Conservation (phyloP, 495 filamentous ascomycete genomes). For the Hypoxylon fragiforme region DNA sequence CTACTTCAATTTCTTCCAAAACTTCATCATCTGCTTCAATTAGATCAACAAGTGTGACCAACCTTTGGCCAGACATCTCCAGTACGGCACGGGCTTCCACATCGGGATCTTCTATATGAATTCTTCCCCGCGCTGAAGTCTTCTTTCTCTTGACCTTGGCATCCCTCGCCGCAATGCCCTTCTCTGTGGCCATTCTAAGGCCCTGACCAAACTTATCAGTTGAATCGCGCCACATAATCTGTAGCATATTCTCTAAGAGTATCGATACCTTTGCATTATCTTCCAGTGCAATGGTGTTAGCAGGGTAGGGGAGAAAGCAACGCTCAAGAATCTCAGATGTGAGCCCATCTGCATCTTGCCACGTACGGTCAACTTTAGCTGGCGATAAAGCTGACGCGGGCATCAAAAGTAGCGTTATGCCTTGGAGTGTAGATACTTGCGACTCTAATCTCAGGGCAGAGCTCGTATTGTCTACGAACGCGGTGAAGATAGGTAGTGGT, state of each 20-base stretch:
- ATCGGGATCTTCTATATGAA: constrained; percentile 40
- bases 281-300: constrained; percentile 60
- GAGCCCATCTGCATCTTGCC: constrained; percentile 49
- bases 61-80: constrained; percentile 45
- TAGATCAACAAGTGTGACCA: constrained; percentile 39
- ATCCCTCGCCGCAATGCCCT: constrained; percentile 66
- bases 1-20: constrained; percentile 30
- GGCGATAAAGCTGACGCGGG: constrained; percentile 59
- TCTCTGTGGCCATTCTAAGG: constrained; percentile 58
- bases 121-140: constrained; percentile 44
- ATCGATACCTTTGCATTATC: constrained; percentile 85
- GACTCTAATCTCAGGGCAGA: constrained; percentile 52
- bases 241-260: constrained; percentile 70
- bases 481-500: constrained; percentile 69
- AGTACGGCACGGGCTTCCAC: constrained; percentile 39
- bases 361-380: constrained; percentile 42
- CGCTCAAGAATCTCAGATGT: constrained; percentile 62
- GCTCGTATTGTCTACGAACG: constrained; percentile 61
- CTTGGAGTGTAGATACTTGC: constrained; percentile 65
- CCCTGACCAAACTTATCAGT: constrained; percentile 46
- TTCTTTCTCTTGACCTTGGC: constrained; percentile 53
- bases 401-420: constrained; percentile 64
- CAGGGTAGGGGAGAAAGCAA: constrained; percentile 73
- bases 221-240: constrained; percentile 55
- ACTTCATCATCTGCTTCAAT: constrained; percentile 35